Evolutionary conservation across 352 stramenopile species (phyloP), one percentile per base, ranked within the genome.

Genomic region (Phytophthora constricta): DNA sequence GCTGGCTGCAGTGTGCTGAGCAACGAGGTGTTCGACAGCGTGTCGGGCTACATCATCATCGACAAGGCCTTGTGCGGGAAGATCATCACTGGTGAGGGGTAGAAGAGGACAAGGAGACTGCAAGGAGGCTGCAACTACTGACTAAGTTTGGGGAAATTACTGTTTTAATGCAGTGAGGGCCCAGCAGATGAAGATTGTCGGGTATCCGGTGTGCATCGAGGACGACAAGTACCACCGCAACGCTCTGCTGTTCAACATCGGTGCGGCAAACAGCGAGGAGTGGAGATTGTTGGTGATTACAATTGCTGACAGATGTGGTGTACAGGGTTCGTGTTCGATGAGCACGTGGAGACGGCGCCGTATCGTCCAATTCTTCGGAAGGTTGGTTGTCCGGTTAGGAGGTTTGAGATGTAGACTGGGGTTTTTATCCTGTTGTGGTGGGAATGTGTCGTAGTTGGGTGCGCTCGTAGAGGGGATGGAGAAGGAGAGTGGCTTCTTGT

Each of bases 201-300:
- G 88, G 31, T 96, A 94, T 47, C 88, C 88, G 0, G 84, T 96
- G 23, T 96, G 84, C 66, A 96, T 96, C 27, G 87, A 95, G 59
- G 88, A 95, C 60, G 85, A 94, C 78, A 96, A 97, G 70, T 97
- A 97, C 74, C 76, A 94, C 51, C 89, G 90, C 58, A 96, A 96
- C 33, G 84, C 87, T 37, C 77, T 97, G 55, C 78, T 95, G 19
- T 97, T 96, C 68, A 97, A 96, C 65, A 92, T 97, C 53, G 86
- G 70, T 77, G 58, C n/a, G n/a, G n/a, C n/a, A n/a, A n/a, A n/a
- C n/a, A 37, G 31, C 23, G 14, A 14, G 3, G 17, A 16, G 16
- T 26, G 13, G 28, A 7, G 22, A 26, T 17, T 59, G 19, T 28
- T 49, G 25, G 9, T 23, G 19, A 23, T 47, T 47, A 23, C 9